Base-by-base conservation (phyloP, 2,329 filamentous ascomycete species). In the Leptographium procerum region DNA sequence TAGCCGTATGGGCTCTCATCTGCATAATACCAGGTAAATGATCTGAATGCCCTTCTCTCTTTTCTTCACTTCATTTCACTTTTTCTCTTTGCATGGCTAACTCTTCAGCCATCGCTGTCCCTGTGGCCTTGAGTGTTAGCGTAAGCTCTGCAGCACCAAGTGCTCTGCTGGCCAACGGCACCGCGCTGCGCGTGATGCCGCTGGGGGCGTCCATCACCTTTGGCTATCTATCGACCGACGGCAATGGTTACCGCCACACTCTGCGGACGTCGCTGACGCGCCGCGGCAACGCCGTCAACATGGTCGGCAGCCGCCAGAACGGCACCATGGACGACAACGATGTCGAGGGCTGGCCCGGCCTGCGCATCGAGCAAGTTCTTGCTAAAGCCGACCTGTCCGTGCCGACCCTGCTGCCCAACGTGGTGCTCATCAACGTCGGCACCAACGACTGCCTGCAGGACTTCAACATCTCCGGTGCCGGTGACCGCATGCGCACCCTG, bases 161-260 rank as follows among this genome's bases (percentile, higher is more conserved):
- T 22, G 29, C 51, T 33, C 19, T 22, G n/a, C 33, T 53, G 22
- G 51, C 24, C 29, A n/a, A 53, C 7, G 51, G 51, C 51, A 53
- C 29, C 7, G 16, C 51, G 14, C 68, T 76, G 14, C 72, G 73
- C 51, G 69, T 75, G 63, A 73, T 77, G 70, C 69, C 73, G 4
- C 68, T 76, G 2, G 74, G 74, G 52, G 74, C 73, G 2, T 75
- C 72, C 55, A 75, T 76, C 59, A 75, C 72, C 14, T 70, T 64
- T 51, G 74, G 74, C 55, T 40, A 63, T 8, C 64, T 40, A 8
- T 75, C 73, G 1, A 65, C 69, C 1, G 67, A 69, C 55, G 60
- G 60, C 50, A 57, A 62, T 54, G 55, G 58, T 33, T 62, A 60
- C 52, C 58, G 60, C 33, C 57, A 59, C n/a, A 34, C 53, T 19